phyloP scores from a whole-genome alignment of 805 yeast species.

The Zygoascus tannicola region DNA sequence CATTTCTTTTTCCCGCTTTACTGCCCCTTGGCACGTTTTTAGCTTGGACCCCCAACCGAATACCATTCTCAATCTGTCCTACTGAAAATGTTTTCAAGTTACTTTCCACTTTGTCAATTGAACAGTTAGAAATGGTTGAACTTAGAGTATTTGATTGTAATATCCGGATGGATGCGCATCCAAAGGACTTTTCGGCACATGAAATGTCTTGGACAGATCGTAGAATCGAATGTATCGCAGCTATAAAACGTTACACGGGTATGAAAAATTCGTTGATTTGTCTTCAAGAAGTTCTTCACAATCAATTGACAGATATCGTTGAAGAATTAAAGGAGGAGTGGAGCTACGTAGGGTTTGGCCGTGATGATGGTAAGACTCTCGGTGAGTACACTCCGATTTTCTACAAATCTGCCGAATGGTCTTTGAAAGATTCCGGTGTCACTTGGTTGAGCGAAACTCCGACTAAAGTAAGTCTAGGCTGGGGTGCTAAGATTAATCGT shows the following conservation, averaged over 20 bases:
- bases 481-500: slow-evolving; percentile 39
- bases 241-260: background rate
- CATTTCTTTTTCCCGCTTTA: no score
- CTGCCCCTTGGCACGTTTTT: no score
- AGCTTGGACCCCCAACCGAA: no score
- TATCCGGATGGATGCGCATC: background rate
- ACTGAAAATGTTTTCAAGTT: no score
- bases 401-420: slow-evolving; percentile 33
- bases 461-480: slow-evolving; percentile 39
- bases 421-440: slow-evolving; percentile 32
- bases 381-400: slow-evolving; percentile 48
- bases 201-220: background rate
- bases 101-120: no score
- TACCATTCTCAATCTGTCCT: no score
- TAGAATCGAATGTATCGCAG: background rate
- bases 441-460: slow-evolving; percentile 52
- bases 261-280: slow-evolving; percentile 30
- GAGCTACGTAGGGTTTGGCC: slow-evolving; percentile 41
- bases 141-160: background rate
- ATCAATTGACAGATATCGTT: slow-evolving; percentile 40
- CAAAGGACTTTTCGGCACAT: background rate
- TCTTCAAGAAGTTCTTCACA: slow-evolving; percentile 40
- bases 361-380: slow-evolving; percentile 40
- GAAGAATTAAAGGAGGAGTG: slow-evolving; percentile 31
- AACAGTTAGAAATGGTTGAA: no score